Base-by-base conservation (phyloP, 371 early-diverging fungal genomes). In the Coemansia sp. region DNA sequence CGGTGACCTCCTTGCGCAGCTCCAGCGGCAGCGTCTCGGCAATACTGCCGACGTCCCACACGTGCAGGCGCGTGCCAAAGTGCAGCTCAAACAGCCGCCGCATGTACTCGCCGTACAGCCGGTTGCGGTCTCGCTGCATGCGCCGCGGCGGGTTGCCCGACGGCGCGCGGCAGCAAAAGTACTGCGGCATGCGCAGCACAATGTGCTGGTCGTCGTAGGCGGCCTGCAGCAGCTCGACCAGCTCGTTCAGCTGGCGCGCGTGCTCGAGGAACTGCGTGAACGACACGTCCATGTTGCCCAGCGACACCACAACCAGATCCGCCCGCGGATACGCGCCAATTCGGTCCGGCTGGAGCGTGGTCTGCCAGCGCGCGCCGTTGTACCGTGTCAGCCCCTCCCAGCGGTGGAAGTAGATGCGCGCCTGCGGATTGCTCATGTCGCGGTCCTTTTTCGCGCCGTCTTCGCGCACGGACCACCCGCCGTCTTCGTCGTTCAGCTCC, bases 121-220 rank as follows among this genome's bases (percentile, higher is more conserved):
- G 39, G 48, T 61, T 61, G 42, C 62, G 54, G 62, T 61, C 62
- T 48, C 47, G 43, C 48, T 61, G 62, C 45, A 61, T 20, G 30
- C 62, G 62, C 12, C 62, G 54, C 55, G 54, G 45, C 38, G 62
- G 62, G 20, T 12, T 45, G 26, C 62, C 62, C 4, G 43, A 34
- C 6, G 62, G 62, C 47, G 54, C 54, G 48, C 47, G 45, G 40
- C 62, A 61, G 62, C 62, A 61, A 16, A 54, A 45, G 55, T 55
- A 45, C 62, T 61, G 62, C n/a, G 62, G 62, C 62, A 55, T 35
- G 16, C 62, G 62, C 62, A 61, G 10, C n/a, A 61, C 35, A n/a
- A 61, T 47, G 12, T 52, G 45, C 38, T 42, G 54, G 7, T 45
- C 62, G n/a, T 16, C 39, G 39, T 61, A 61, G 45, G n/a, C 42